A percentile compares a stretch with the other conserved stretches of the same genome.
phyloP scores from a whole-genome alignment of 2,329 filamentous ascomycete species.

The Calonectria multiphialidica region DNA sequence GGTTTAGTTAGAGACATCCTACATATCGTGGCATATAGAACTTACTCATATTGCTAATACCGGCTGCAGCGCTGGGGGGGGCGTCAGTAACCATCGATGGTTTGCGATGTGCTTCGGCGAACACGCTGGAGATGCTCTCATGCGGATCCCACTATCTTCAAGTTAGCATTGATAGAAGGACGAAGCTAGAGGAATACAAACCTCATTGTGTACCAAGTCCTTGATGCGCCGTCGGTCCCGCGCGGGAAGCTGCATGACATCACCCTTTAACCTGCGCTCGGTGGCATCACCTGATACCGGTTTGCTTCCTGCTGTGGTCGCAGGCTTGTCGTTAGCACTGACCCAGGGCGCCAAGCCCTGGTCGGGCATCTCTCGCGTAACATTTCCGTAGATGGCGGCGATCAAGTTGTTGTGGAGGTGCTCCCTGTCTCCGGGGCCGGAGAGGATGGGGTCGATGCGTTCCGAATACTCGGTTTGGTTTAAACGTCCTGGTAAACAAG shows the following conservation, averaged over 20 bases:
- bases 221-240: slow-evolving; percentile 76
- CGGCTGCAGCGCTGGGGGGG: slow-evolving; percentile 75
- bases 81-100: slow-evolving; percentile 67
- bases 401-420: slow-evolving; percentile 78
- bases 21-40: slow-evolving; percentile 17
- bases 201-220: slow-evolving; percentile 72
- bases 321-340: slow-evolving; percentile 77
- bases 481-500: slow-evolving; percentile 64
- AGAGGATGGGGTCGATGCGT: slow-evolving; percentile 70
- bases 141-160: slow-evolving; percentile 63
- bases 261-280: slow-evolving; percentile 74
- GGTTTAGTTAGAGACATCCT: slow-evolving; percentile 31
- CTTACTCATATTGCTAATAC: slow-evolving; percentile 85
- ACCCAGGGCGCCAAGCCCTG: slow-evolving; percentile 78
- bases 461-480: slow-evolving; percentile 72
- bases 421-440: slow-evolving; percentile 69
- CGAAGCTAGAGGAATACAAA: slow-evolving; percentile 51
- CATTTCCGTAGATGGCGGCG: slow-evolving; percentile 76
- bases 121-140: slow-evolving; percentile 65
- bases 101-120: slow-evolving; percentile 63
- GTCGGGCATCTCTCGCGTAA: slow-evolving; percentile 77
- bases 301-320: slow-evolving; percentile 68
- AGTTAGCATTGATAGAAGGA: slow-evolving; percentile 31
- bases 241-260: slow-evolving; percentile 78
- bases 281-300: slow-evolving; percentile 74